Evolutionary conservation across 495 filamentous ascomycete genomes (phyloP).

Genomic region (Staphylotrichum tortipilum): DNA sequence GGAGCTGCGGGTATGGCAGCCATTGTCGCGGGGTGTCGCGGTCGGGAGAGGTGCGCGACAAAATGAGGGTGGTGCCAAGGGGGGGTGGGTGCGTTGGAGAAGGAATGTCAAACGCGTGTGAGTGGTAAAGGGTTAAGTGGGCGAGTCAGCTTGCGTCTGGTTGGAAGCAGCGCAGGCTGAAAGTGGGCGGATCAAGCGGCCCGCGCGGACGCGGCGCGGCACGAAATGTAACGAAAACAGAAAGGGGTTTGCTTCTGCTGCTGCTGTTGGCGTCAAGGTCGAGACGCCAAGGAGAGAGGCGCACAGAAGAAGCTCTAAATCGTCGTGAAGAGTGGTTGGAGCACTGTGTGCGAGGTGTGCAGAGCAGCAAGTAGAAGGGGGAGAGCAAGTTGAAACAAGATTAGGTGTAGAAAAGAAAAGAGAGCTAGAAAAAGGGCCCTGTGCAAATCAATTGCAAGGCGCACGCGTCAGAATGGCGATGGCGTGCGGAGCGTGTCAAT

Average conservation of each 20-base stretch:
- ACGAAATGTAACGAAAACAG: slow-evolving; percentile 7
- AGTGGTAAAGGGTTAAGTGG: too few species aligned
- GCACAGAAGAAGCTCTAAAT: neutral
- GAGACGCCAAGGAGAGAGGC: neutral
- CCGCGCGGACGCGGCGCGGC: slow-evolving; percentile 9
- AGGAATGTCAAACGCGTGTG: slow-evolving; percentile 9
- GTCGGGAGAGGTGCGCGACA: neutral
- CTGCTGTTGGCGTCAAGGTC: too few species aligned
- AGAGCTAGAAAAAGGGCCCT: neutral
- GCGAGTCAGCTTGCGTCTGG: slow-evolving; percentile 13
- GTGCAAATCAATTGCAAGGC: neutral
- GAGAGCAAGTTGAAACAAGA: too few species aligned
- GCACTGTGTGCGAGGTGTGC: neutral
- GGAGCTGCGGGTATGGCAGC: slow-evolving; percentile 12
- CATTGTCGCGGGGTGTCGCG: neutral
- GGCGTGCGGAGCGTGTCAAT: slow-evolving; percentile 2
- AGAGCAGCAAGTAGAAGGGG: too few species aligned
- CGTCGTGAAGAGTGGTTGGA: too few species aligned
- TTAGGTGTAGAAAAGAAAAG: neutral
- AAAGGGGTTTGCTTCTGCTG: neutral
- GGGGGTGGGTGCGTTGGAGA: too few species aligned
- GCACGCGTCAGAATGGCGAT: slow-evolving; percentile 4
- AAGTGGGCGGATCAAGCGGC: slow-evolving; percentile 3
- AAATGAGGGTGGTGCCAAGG: neutral
- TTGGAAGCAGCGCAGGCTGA: too few species aligned